Evolutionary conservation across 495 filamentous ascomycete genomes (phyloP).

Genomic region (Hypoxylon perforatum): DNA sequence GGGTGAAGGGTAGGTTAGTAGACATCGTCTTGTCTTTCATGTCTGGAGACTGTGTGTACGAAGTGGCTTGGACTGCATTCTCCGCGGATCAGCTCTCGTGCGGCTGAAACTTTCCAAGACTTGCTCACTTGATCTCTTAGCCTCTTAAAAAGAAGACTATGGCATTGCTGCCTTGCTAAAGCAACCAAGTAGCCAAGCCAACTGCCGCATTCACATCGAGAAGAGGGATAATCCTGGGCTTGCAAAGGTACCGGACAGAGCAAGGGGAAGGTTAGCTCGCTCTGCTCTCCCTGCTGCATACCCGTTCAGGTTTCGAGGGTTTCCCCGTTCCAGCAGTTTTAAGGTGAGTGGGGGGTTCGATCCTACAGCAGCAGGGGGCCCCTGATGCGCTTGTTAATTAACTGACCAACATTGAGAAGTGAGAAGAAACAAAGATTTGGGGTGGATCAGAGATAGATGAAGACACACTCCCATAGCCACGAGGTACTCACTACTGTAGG

Average conservation of each 20-base stretch:
- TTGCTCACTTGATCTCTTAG: constrained; percentile 5
- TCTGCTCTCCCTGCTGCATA: constrained; percentile 16
- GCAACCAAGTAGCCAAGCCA: not conserved
- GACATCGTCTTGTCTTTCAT: not conserved
- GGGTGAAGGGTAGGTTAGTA: not conserved
- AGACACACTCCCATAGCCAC: constrained; percentile 11
- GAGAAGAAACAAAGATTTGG: not conserved
- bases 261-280: constrained; percentile 10
- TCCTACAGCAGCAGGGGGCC: constrained; percentile 12
- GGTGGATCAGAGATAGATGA: not conserved
- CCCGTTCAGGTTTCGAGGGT: constrained; percentile 22
- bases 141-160: not conserved
- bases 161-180: not conserved
- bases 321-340: constrained; percentile 26
- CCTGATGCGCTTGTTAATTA: constrained; percentile 14
- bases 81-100: constrained; percentile 12
- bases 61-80: constrained; percentile 1
- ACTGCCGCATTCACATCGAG: constrained; percentile 13
- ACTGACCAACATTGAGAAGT: not conserved
- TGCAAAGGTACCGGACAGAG: constrained; percentile 28
- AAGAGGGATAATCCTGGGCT: constrained; percentile 16
- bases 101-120: constrained; percentile 35
- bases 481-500: constrained; percentile 16
- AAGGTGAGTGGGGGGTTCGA: constrained; percentile 30
- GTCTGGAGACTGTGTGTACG: not conserved